Evolutionary conservation across 2,329 filamentous ascomycete species (phyloP).

Genomic region (Pestalotiopsis sp.): DNA sequence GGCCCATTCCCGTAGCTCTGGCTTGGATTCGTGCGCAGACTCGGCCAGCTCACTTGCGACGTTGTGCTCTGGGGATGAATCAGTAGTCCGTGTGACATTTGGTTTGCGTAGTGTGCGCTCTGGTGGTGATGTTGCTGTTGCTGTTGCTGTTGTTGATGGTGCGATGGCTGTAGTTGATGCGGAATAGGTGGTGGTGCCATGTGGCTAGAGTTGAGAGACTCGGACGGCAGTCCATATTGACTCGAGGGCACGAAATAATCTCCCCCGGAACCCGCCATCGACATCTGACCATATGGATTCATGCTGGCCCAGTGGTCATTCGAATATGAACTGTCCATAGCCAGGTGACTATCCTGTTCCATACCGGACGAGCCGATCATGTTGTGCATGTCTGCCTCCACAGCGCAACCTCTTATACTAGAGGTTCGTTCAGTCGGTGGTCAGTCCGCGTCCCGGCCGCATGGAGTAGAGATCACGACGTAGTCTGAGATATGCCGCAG

Average conservation of each 20-base stretch:
- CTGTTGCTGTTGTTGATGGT: conserved; percentile 27
- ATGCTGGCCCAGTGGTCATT: conserved; percentile 59
- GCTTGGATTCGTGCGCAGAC: conserved; percentile 73
- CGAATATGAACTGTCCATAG: conserved; percentile 42
- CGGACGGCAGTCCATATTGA: conserved; percentile 47
- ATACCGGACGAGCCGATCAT: conserved; percentile 47
- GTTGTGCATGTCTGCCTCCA: conserved; percentile 43
- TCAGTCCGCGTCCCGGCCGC: conserved; percentile 22
- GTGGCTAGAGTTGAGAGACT: conserved; percentile 43
- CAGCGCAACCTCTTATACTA: conserved; percentile 21
- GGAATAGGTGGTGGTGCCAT: conserved; percentile 64
- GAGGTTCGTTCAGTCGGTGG: conserved; percentile 16
- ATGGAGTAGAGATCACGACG: conserved; percentile 25
- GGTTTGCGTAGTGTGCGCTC: conserved; percentile 39
- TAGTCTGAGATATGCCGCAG: conserved; percentile 20
- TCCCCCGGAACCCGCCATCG: conserved; percentile 68
- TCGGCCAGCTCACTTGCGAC: conserved; percentile 63
- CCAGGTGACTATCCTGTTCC: conserved; percentile 47
- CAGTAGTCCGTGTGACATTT: conserved; percentile 67
- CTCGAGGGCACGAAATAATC: conserved; percentile 63
- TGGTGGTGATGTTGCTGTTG: conserved; percentile 32
- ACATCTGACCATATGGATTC: conserved; percentile 66
- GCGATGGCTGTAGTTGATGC: conserved; percentile 50
- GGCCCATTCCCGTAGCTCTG: conserved; percentile 62
- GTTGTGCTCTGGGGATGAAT: conserved; percentile 61